phyloP scores from a whole-genome alignment of 257 asterid species.

The Misopates orontium region DNA sequence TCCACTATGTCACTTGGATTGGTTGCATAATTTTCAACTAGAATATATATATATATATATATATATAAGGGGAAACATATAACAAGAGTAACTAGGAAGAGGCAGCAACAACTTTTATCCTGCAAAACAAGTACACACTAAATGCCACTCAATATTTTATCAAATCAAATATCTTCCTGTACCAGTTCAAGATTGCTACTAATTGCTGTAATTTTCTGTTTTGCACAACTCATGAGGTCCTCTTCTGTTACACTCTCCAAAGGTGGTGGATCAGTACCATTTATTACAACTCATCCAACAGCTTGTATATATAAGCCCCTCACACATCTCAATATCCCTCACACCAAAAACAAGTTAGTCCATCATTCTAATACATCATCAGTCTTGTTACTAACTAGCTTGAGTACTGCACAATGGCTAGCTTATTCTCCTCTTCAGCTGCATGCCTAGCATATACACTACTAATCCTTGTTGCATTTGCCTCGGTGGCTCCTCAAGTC shows the following conservation, averaged over 20 bases:
- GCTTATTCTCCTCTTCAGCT: slow-evolving; percentile 27
- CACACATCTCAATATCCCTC: slow-evolving; percentile 17
- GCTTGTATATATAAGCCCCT: slow-evolving; percentile 23
- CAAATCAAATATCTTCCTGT: slow-evolving; percentile 20
- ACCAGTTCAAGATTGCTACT: slow-evolving; percentile 19
- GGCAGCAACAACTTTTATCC: neutral
- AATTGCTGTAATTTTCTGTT: slow-evolving; percentile 12
- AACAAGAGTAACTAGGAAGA: neutral
- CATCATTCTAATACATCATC: neutral
- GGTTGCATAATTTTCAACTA: neutral
- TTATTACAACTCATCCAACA: slow-evolving; percentile 10
- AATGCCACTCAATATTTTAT: neutral
- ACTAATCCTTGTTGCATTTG: slow-evolving; percentile 33
- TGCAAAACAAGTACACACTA: slow-evolving; percentile 17
- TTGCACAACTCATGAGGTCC: neutral
- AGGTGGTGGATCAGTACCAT: slow-evolving; percentile 25
- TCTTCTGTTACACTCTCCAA: slow-evolving; percentile 4
- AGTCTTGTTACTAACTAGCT: neutral
- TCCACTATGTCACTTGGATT: neutral
- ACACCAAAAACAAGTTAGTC: slow-evolving; percentile 6
- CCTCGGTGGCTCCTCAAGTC: slow-evolving; percentile 28
- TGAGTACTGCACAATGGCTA: slow-evolving; percentile 35
- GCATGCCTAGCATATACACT: slow-evolving; percentile 33
- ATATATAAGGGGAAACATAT: neutral
- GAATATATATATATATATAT: neutral